phyloP scores from a whole-genome alignment of 495 filamentous ascomycete genomes.

The Tuber brumale region DNA sequence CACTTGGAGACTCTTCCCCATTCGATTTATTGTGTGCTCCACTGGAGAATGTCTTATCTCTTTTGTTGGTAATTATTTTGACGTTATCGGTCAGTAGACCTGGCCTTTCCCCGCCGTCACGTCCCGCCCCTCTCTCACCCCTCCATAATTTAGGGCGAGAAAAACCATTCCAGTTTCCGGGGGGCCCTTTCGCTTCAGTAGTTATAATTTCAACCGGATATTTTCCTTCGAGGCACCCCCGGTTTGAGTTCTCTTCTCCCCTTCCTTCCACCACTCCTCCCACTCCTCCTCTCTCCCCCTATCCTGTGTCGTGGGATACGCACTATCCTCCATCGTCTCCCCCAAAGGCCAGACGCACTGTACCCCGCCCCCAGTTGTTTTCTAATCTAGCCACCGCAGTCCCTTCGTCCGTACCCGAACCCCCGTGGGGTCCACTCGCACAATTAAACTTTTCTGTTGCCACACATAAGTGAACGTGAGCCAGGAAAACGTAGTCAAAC shows the following conservation, averaged over 20 bases:
- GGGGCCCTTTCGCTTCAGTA: neutral
- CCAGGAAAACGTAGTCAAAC: neutral
- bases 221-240: neutral
- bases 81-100: constrained; percentile 25
- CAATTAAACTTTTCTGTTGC: neutral
- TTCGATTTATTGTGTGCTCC: neutral
- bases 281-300: neutral
- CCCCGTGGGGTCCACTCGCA: neutral
- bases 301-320: neutral
- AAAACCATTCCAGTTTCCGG: neutral
- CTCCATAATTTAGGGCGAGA: neutral
- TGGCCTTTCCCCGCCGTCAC: neutral
- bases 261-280: neutral
- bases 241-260: neutral
- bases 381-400: neutral
- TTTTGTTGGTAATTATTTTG: constrained; percentile 36
- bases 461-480: neutral
- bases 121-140: neutral
- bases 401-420: neutral
- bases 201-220: neutral
- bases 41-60: constrained; percentile 35
- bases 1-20: neutral
- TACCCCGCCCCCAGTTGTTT: neutral
- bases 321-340: neutral
- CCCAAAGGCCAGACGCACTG: neutral